Evolutionary conservation across 257 asterid species (phyloP).

Genomic region (Cruciata laevipes): DNA sequence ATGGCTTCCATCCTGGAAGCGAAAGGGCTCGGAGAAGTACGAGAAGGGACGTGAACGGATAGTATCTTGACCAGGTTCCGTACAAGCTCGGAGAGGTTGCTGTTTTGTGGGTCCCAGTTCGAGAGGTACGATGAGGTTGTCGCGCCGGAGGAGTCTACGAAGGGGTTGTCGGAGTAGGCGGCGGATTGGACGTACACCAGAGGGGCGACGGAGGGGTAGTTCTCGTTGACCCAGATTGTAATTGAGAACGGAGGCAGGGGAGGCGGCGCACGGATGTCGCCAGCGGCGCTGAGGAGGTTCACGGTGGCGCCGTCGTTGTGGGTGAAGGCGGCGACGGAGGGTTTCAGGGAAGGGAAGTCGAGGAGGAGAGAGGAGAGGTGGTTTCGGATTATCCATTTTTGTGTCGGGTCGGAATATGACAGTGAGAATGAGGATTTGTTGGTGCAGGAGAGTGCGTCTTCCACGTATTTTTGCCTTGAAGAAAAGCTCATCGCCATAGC

Average conservation of each 20-base stretch:
- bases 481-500: constrained; percentile 19
- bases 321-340: constrained; percentile 38
- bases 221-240: constrained; percentile 56
- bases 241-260: constrained; percentile 31
- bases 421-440: constrained; percentile 29
- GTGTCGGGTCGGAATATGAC: constrained; percentile 54
- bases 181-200: constrained; percentile 31
- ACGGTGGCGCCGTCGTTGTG: constrained; percentile 50
- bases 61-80: constrained; percentile 39
- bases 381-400: constrained; percentile 52
- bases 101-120: constrained; percentile 28
- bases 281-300: constrained; percentile 40
- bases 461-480: constrained; percentile 35
- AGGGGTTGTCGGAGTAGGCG: constrained; percentile 36
- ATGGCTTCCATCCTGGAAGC: constrained; percentile 44
- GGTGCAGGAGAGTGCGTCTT: constrained; percentile 53
- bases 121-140: constrained; percentile 31
- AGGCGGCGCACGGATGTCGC: constrained; percentile 30
- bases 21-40: constrained; percentile 17
- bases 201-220: constrained; percentile 52
- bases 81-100: constrained; percentile 38
- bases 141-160: constrained; percentile 47
- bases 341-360: constrained; percentile 43
- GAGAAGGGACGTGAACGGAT: constrained; percentile 3
- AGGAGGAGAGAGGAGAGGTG: constrained; percentile 49